Evolutionary conservation across 495 filamentous ascomycete species (phyloP).

Genomic region (Aspergillus indologenus): DNA sequence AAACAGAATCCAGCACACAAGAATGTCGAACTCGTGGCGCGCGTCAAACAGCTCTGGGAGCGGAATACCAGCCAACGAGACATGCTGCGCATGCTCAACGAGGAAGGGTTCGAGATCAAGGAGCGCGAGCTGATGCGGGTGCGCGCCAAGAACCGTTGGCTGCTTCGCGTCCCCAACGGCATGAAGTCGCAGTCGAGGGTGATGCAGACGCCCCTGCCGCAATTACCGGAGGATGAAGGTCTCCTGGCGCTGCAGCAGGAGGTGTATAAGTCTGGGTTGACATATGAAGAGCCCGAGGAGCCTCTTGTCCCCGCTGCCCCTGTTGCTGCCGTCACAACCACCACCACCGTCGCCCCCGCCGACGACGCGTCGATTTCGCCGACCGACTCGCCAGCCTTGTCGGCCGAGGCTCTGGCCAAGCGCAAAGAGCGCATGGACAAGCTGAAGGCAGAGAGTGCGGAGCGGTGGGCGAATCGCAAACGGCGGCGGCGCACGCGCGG

Average conservation of each 20-base stretch:
- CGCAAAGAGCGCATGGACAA: constrained; percentile 53
- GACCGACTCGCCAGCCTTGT: constrained; percentile 37
- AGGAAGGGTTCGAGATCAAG: constrained; percentile 70
- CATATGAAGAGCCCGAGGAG: constrained; percentile 26
- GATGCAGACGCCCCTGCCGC: constrained; percentile 19
- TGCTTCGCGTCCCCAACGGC: constrained; percentile 58
- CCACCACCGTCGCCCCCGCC: constrained; percentile 11
- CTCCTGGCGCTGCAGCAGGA: constrained; percentile 42
- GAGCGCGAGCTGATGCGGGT: constrained; percentile 65
- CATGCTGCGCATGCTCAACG: constrained; percentile 67
- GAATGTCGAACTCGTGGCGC: constrained; percentile 59
- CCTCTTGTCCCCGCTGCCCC: constrained; percentile 18
- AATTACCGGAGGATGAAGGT: constrained; percentile 38
- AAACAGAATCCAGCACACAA: constrained; percentile 69
- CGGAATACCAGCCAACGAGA: constrained; percentile 64
- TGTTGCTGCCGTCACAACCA: constrained; percentile 15
- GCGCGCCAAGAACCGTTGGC: constrained; percentile 61
- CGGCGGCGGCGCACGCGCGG: constrained; percentile 68
- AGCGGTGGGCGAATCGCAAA: constrained; percentile 63
- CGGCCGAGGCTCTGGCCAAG: constrained; percentile 53
- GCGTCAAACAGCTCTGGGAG: constrained; percentile 75
- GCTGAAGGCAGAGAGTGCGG: constrained; percentile 60
- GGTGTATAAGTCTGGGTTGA: constrained; percentile 35
- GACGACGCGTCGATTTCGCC: constrained; percentile 16
- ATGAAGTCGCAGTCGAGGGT: constrained; percentile 42